A percentile compares a stretch with the other conserved stretches of the same genome.
phyloP scores from a whole-genome alignment of 2,329 filamentous ascomycete genomes.

The Fusarium sp. region DNA sequence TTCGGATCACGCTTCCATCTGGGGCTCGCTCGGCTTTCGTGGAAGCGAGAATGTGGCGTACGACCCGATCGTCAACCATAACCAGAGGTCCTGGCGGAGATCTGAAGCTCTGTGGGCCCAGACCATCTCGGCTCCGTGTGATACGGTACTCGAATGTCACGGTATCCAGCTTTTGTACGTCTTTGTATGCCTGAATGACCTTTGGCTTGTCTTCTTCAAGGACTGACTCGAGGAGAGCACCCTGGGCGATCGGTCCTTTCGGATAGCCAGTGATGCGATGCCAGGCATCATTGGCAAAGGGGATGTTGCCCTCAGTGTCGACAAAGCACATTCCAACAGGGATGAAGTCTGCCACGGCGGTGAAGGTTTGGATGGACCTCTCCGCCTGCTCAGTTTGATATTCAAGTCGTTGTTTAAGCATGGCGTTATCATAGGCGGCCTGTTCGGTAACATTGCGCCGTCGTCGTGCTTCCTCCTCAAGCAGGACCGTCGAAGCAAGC shows the following conservation, averaged over 20 bases:
- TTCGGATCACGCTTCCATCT: constrained; percentile 58
- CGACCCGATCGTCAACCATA: constrained; percentile 46
- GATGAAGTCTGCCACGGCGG: constrained; percentile 77
- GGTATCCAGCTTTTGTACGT: constrained; percentile 52
- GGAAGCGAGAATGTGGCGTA: constrained; percentile 60
- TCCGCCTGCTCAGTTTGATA: constrained; percentile 63
- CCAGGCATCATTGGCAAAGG: constrained; percentile 78
- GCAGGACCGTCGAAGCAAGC: constrained; percentile 75
- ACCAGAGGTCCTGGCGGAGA: constrained; percentile 22
- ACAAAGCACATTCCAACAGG: constrained; percentile 81
- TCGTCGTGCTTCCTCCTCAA: constrained; percentile 77
- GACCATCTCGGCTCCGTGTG: constrained; percentile 7
- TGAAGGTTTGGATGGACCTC: constrained; percentile 73
- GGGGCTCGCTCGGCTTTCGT: constrained; percentile 59
- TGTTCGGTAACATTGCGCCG: constrained; percentile 62
- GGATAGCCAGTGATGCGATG: constrained; percentile 63
- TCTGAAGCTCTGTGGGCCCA: constrained; percentile 24
- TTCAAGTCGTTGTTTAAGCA: constrained; percentile 74
- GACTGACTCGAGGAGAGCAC: constrained; percentile 58
- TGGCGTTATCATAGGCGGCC: constrained; percentile 74
- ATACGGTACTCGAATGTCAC: constrained; percentile 62
- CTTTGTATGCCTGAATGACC: constrained; percentile 56
- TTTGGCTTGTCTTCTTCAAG: constrained; percentile 59
- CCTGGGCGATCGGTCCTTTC: constrained; percentile 46
- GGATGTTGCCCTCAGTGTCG: constrained; percentile 72